These are phyloP conservation scores for Kazachstania kunashirensis DNA, from an alignment of 805 yeast genomes.

Conservation along the genomic window DNA sequence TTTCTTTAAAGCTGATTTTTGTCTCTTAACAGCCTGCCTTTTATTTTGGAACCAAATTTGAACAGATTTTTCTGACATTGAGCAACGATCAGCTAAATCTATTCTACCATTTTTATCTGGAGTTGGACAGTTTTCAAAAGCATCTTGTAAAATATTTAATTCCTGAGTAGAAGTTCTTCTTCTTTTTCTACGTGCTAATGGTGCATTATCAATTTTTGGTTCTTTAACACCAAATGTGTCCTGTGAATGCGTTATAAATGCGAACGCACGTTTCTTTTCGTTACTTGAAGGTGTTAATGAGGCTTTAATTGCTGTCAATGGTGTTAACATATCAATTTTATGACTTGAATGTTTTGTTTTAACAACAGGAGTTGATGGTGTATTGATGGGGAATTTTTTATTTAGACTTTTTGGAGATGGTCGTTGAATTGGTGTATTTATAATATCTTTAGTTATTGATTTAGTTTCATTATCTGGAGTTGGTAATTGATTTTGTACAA, in stretches of 20 bases:
- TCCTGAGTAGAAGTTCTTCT: constrained; percentile 91
- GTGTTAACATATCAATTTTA: constrained; percentile 21
- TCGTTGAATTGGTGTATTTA: neutral
- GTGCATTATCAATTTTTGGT: constrained; percentile 82
- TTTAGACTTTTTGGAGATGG: neutral
- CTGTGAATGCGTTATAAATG: constrained; percentile 89
- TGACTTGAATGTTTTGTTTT: constrained; percentile 9
- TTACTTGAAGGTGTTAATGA: constrained; percentile 24
- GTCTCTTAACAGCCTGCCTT: constrained; percentile 70
- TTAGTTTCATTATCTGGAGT: constrained; percentile 1
- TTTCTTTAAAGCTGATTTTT: constrained; percentile 19
- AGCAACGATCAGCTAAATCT: constrained; percentile 69
- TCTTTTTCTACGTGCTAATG: constrained; percentile 85
- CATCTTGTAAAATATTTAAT: constrained; percentile 67
- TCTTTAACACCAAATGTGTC: constrained; percentile 77
- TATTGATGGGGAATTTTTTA: constrained; percentile 1
- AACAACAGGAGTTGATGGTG: constrained; percentile 15
- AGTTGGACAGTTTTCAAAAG: constrained; percentile 66
- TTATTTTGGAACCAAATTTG: constrained; percentile 98
- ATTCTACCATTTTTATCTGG: constrained; percentile 71
- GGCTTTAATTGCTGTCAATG: constrained; percentile 28
- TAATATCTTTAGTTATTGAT: neutral
- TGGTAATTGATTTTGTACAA: neutral
- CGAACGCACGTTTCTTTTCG: constrained; percentile 42
- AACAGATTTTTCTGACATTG: constrained; percentile 95